Evolutionary conservation across 2,329 filamentous ascomycete genomes (phyloP), one percentile per base, ranked within the genome.

Genomic region (Phaeosphaeria sp.): DNA sequence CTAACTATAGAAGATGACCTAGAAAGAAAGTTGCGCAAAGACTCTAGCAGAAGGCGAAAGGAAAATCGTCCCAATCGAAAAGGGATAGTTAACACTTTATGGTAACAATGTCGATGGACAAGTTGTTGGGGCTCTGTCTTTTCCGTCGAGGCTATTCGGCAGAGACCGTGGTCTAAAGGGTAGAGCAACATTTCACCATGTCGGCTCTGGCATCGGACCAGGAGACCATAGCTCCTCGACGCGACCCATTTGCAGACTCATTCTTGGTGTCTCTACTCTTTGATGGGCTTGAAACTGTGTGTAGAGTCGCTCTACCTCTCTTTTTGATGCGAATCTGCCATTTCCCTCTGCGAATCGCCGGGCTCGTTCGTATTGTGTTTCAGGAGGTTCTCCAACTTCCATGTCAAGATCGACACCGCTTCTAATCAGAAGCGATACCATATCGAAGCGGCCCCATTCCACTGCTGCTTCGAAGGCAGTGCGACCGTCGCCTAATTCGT

Each of bases 401-500:
- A 59, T 24, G 40, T 53, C 56, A 7, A 61, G 43, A 13, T 57
- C n/a, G 15, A 44, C 57, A 4, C 51, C 43, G 6, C 46, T 17
- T 13, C 51, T 27, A 1, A 63, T 33, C 8, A 60, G 52, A 15
- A 60, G 27, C 4, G 22, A 30, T 49, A 57, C 50, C 54, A 60
- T 60, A 21, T 63, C 57, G 9, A 58, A 21, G 5, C 49, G 56
- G 13, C 57, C 50, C 40, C 51, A 53, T 33, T 60, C 57, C 13
- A 54, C 54, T 30, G 54, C 60, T 21, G 57, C 57, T 51, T 63
- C 57, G 15, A 60, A 57, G 5, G 54, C 60, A 9, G 57, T 63
- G 47, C 60, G 40, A 1, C 60, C 54, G 13, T 53, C 51, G 1
- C 60, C 54, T 33, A 22, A 33, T 63, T 56, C 0, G 49, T n/a